Evolutionary conservation across 2,329 filamentous ascomycete genomes (phyloP).

Genomic region (Berkeleyomyces basicola): DNA sequence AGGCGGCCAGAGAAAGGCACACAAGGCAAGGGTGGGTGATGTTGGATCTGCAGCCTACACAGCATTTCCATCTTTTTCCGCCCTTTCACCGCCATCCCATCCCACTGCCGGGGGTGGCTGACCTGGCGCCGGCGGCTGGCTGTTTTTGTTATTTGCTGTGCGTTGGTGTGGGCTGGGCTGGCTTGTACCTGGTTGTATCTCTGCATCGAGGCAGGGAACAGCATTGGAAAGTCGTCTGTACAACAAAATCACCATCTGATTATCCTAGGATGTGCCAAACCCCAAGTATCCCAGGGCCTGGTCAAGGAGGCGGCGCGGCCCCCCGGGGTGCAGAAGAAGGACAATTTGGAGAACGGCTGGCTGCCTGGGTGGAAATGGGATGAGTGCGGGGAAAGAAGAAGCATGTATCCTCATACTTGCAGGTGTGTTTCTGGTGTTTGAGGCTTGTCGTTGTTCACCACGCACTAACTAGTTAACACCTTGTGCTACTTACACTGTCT

Average conservation of each 20-base stretch:
- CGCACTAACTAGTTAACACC: too few relatives aligned
- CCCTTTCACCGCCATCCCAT: neutral
- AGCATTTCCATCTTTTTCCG: constrained; percentile 1
- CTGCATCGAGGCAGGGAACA: neutral
- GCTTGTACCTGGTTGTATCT: neutral
- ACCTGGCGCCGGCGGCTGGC: neutral
- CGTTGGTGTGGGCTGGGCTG: neutral
- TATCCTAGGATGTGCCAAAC: neutral
- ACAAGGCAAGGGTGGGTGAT: neutral
- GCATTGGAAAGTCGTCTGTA: constrained; percentile 1
- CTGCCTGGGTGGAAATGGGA: neutral
- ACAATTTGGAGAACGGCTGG: too few relatives aligned
- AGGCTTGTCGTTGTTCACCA: too few relatives aligned
- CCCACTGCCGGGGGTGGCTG: neutral
- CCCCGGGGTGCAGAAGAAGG: neutral
- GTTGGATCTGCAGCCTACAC: neutral
- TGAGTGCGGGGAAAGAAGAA: neutral
- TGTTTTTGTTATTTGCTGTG: neutral
- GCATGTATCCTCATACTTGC: neutral
- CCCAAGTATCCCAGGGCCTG: neutral
- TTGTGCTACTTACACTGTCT: too few relatives aligned
- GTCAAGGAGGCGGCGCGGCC: neutral
- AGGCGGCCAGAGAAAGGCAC: too few relatives aligned
- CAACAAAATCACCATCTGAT: constrained; percentile 1
- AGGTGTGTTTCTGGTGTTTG: too few relatives aligned